Evolutionary conservation across 257 asterid species (phyloP), one percentile per base, ranked within the genome.

Genomic region (Misopates orontium): DNA sequence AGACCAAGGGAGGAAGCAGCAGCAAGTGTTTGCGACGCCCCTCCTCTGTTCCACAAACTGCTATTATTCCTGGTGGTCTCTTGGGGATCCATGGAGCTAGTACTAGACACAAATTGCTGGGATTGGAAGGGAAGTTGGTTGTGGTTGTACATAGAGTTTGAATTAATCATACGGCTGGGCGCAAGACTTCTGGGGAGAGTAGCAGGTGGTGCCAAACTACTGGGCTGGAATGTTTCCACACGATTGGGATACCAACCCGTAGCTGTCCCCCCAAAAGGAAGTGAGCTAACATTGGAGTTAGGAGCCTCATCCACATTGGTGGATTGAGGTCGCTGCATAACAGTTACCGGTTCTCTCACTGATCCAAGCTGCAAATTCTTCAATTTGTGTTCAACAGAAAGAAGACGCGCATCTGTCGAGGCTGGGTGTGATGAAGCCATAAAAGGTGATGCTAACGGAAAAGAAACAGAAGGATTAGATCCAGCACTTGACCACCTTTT

Each of bases 331-430:
- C 83, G 83, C 72, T 84, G 89, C 96, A 77, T 80, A 55, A 80
- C 72, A 9, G 69, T 72, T 20, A 84, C 77, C 0, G 95, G 87
- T 71, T 84, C 91, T 80, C 79, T 85, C 31, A 85, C 83, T 51
- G 91, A 80, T 58, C 91, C 95, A 42, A 83, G 61, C 63, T 80
- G 96, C 66, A 84, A 59, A 57, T 73, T 79, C 86, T 84, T 88
- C 72, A 82, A 57, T 59, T 86, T 94, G 67, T 78, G 77, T 49
- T 76, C 86, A 40, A 72, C 60, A 28, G 78, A 69, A 10, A 74
- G 31, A 73, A 57, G 76, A 49, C 74, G 79, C 5, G 84, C 59
- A 49, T 79, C 86, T 40, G 70, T 16, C 73, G 65, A 76, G 48
- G 80, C 49, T 71, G 71, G 71, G 42, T 75, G 79, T 18, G 77